These are phyloP conservation scores for Wickerhamomyces rabaulensis DNA, from an alignment of 805 yeast genomes.

Conservation along the genomic window DNA sequence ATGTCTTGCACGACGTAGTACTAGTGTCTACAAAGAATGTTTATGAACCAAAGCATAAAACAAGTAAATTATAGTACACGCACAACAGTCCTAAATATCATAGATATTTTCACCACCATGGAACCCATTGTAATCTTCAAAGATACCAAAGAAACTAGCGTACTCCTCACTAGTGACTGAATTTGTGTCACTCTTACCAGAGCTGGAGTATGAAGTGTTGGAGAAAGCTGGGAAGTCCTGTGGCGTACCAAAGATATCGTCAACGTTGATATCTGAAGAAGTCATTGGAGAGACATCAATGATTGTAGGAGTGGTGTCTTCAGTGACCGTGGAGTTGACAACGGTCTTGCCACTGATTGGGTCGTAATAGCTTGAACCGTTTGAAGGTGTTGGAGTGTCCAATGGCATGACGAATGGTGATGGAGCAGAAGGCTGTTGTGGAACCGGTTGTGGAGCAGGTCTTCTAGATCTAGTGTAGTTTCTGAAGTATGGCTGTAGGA, in stretches of 20 bases:
- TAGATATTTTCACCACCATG: neutral
- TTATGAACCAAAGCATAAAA: too few relatives aligned
- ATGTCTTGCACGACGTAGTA: neutral
- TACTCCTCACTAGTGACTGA: conserved; percentile 19
- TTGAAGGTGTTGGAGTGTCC: neutral
- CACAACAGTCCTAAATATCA: neutral
- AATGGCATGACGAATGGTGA: neutral
- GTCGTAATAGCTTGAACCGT: neutral
- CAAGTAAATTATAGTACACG: too few relatives aligned
- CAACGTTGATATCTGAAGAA: conserved; percentile 1
- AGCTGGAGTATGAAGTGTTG: neutral
- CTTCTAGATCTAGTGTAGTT: neutral
- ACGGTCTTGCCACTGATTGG: neutral
- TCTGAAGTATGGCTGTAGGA: conserved; percentile 13
- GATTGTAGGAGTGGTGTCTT: neutral
- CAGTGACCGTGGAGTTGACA: neutral
- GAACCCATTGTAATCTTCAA: conserved; percentile 17
- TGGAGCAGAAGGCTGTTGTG: neutral
- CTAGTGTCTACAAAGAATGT: neutral
- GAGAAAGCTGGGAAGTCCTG: neutral
- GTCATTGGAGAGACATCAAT: neutral
- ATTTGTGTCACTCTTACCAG: neutral
- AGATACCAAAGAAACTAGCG: conserved; percentile 19
- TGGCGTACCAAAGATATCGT: conserved; percentile 3
- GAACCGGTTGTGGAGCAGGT: neutral